phyloP scores from a whole-genome alignment of 768 basidiomycete genomes.

The Suillus subluteus region DNA sequence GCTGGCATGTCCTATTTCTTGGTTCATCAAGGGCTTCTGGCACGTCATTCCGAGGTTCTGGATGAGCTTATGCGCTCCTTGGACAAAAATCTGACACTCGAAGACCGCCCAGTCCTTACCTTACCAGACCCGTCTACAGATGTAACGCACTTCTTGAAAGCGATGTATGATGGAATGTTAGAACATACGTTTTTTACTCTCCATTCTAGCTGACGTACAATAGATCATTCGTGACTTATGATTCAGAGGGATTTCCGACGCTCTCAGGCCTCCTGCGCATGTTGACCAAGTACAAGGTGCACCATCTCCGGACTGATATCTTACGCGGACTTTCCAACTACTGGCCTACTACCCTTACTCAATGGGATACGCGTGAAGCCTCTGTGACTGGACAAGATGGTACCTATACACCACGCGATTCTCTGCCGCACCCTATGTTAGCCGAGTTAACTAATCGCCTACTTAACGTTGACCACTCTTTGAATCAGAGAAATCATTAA shows the following conservation, averaged over 20 bases:
- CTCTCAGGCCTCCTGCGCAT: conserved; percentile 63
- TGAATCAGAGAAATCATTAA: conserved; percentile 62
- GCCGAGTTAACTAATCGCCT: conserved; percentile 27
- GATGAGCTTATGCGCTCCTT: conserved; percentile 41
- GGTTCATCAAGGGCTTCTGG: conserved; percentile 68
- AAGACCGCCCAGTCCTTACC: conserved; percentile 59
- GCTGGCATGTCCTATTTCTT: conserved; percentile 63
- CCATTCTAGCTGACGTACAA: conserved; percentile 20
- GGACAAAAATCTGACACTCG: conserved; percentile 37
- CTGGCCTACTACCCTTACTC: conserved; percentile 65
- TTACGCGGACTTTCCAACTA: conserved; percentile 51
- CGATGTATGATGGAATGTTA: conserved; percentile 75
- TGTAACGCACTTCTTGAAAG: conserved; percentile 59
- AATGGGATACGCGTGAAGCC: conserved; percentile 74
- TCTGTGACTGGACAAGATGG: conserved; percentile 52
- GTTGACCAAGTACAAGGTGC: conserved; percentile 65
- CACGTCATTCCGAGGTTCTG: conserved; percentile 62
- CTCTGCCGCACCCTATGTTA: conserved; percentile 71
- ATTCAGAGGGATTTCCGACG: conserved; percentile 52
- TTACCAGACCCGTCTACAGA: conserved; percentile 61
- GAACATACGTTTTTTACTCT: conserved; percentile 28
- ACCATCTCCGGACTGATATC: conserved; percentile 58
- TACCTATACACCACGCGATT: conserved; percentile 56
- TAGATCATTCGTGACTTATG: conserved; percentile 52
- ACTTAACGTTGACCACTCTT: conserved; percentile 15